phyloP scores from a whole-genome alignment of 371 early-diverging fungal species.

The Gilbertella persicaria region DNA sequence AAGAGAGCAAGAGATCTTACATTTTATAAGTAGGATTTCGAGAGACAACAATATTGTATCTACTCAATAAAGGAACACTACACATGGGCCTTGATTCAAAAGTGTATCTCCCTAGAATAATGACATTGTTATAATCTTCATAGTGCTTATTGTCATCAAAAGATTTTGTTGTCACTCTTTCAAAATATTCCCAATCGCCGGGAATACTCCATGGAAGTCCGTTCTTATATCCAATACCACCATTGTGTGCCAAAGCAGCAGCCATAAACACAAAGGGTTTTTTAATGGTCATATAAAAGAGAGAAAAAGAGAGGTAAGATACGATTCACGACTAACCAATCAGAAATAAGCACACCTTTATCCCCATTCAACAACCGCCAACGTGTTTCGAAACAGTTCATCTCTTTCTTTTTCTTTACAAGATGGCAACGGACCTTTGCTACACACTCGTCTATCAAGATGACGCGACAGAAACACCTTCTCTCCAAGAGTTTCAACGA shows the following conservation, averaged over 20 bases:
- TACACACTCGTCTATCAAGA: slow-evolving; percentile 72
- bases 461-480: slow-evolving; percentile 65
- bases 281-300: background rate
- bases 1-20: slow-evolving; percentile 29
- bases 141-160: slow-evolving; percentile 17
- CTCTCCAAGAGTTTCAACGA: slow-evolving; percentile 70
- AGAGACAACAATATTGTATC: slow-evolving; percentile 87
- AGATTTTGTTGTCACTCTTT: slow-evolving; percentile 61
- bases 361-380: too few relatives aligned
- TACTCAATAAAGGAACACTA: slow-evolving; percentile 69
- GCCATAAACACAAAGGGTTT: slow-evolving; percentile 67
- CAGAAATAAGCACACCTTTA: too few relatives aligned
- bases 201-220: slow-evolving; percentile 85
- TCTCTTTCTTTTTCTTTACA: background rate
- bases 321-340: too few relatives aligned
- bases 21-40: slow-evolving; percentile 52
- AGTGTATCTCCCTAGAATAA: slow-evolving; percentile 87
- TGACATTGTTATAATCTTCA: slow-evolving; percentile 60
- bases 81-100: slow-evolving; percentile 86
- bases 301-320: background rate
- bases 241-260: slow-evolving; percentile 53
- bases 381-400: too few relatives aligned
- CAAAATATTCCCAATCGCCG: slow-evolving; percentile 83
- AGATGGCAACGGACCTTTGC: slow-evolving; percentile 60
- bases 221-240: slow-evolving; percentile 79